These are phyloP conservation scores for Saccharata proteae DNA, from an alignment of 2,329 filamentous ascomycete species.

Conservation along the genomic window DNA sequence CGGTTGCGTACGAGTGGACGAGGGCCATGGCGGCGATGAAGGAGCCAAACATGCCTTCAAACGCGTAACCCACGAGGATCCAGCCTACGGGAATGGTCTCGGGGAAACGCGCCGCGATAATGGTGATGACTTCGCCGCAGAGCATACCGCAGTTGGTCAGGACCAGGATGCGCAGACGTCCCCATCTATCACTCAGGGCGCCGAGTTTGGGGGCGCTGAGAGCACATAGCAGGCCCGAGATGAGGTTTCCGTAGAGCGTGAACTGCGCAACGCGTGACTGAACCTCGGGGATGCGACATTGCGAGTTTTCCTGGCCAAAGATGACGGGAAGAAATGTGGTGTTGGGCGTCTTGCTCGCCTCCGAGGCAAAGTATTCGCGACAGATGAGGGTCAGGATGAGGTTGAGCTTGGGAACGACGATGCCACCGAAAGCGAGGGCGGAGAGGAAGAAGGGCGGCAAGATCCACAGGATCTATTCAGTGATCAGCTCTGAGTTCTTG, in stretches of 20 bases:
- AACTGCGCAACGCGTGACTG: constrained; percentile 69
- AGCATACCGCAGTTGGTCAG: constrained; percentile 65
- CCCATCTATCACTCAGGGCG: constrained; percentile 74
- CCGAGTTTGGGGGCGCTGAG: constrained; percentile 74
- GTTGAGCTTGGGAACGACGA: constrained; percentile 77
- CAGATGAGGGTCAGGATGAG: constrained; percentile 77
- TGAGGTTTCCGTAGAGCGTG: constrained; percentile 60
- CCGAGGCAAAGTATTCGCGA: constrained; percentile 64
- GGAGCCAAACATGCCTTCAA: constrained; percentile 78
- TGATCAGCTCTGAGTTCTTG: not conserved
- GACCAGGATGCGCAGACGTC: constrained; percentile 62
- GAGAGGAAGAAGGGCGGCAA: constrained; percentile 69
- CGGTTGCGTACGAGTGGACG: constrained; percentile 75
- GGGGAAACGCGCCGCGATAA: constrained; percentile 65
- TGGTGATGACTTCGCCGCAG: constrained; percentile 60
- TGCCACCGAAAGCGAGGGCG: constrained; percentile 74
- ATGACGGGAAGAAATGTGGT: constrained; percentile 52
- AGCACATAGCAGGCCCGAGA: constrained; percentile 66
- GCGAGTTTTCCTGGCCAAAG: constrained; percentile 57
- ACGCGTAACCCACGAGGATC: constrained; percentile 61
- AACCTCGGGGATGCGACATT: constrained; percentile 70
- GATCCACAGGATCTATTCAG: constrained; percentile 73
- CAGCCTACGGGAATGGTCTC: constrained; percentile 63
- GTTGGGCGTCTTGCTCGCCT: constrained; percentile 18
- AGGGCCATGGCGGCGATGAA: constrained; percentile 75